These are phyloP conservation scores for Trichophyton equinum DNA, from an alignment of 2,329 filamentous ascomycete species.

Conservation along the genomic window DNA sequence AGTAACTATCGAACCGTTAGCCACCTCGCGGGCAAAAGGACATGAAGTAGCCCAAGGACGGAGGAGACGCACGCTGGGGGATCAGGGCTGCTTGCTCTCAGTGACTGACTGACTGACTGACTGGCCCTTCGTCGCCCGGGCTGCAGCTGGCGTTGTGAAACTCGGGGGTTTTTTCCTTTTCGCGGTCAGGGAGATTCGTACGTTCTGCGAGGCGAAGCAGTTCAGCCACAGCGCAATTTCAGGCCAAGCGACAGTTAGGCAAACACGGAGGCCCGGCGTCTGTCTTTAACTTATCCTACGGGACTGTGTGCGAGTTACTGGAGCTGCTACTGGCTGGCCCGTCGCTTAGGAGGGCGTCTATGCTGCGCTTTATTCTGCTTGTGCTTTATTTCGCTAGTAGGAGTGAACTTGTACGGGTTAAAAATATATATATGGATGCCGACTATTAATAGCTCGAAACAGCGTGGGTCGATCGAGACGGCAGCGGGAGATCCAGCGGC, in stretches of 20 bases:
- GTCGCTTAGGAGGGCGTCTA: too few relatives aligned
- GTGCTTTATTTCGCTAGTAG: not conserved
- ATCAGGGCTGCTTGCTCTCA: not conserved
- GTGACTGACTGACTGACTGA: not conserved
- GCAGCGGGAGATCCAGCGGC: not conserved
- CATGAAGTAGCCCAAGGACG: not conserved
- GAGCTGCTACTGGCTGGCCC: not conserved
- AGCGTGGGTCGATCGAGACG: not conserved
- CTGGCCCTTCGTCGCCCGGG: too few relatives aligned
- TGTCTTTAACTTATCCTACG: too few relatives aligned
- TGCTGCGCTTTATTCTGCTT: too few relatives aligned
- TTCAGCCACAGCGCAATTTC: constrained; percentile 2
- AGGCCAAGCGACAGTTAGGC: not conserved
- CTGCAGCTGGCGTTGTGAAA: not conserved
- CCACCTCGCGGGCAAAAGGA: too few relatives aligned
- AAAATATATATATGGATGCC: not conserved
- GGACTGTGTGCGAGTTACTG: not conserved
- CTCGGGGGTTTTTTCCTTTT: not conserved
- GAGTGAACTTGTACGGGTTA: not conserved
- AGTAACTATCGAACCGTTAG: not conserved
- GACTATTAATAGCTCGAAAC: not conserved
- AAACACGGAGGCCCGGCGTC: not conserved
- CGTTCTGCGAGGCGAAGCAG: constrained; percentile 5
- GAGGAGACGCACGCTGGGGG: not conserved
- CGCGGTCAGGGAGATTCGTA: constrained; percentile 4